Percentiles rank a stretch among this genome's conserved stretches.
Evolutionary conservation across 768 basidiomycete genomes (phyloP).

Genomic region (Boletus huronensis): DNA sequence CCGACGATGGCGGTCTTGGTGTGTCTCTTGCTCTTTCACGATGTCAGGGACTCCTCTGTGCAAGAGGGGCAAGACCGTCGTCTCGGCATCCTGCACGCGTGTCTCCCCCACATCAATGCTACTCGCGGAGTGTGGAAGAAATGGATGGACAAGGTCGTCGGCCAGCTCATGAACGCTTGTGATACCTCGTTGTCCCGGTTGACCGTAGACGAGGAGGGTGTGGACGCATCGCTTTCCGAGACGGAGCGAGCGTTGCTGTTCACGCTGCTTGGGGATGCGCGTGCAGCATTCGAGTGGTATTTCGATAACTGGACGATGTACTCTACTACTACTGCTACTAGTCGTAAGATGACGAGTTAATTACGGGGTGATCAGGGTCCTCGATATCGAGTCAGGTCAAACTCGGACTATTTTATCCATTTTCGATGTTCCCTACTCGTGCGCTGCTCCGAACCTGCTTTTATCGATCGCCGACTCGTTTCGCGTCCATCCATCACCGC

Average conservation of each 20-base stretch:
- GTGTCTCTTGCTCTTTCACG: slow-evolving; percentile 17
- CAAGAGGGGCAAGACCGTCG: slow-evolving; percentile 18
- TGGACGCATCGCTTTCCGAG: slow-evolving; percentile 1
- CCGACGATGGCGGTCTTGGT: slow-evolving; percentile 19
- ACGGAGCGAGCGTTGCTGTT: slow-evolving; percentile 10
- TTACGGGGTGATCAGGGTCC: slow-evolving; percentile 25
- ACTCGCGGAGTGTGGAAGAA: slow-evolving; percentile 17
- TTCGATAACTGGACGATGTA: slow-evolving; percentile 9
- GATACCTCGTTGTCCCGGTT: slow-evolving; percentile 8
- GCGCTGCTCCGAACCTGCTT: slow-evolving; percentile 16
- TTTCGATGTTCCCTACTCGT: slow-evolving; percentile 17
- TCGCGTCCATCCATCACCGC: slow-evolving; percentile 10
- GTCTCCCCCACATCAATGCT: slow-evolving; percentile 14
- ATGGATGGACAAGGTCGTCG: slow-evolving; percentile 23
- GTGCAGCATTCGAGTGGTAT: slow-evolving; percentile 21
- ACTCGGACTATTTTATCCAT: slow-evolving; percentile 4
- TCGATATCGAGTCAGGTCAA: slow-evolving; percentile 17
- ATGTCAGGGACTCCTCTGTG: slow-evolving; percentile 2
- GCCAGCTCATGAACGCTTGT: slow-evolving; percentile 10
- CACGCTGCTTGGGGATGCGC: slow-evolving; percentile 23
- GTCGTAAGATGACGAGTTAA: background rate
- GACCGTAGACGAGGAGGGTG: slow-evolving; percentile 1
- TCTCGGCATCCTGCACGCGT: slow-evolving; percentile 11
- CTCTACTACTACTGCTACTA: background rate
- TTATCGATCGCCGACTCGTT: slow-evolving; percentile 35